phyloP scores from a whole-genome alignment of 2,329 filamentous ascomycete genomes.

The Ceratocystis harringtonii region DNA sequence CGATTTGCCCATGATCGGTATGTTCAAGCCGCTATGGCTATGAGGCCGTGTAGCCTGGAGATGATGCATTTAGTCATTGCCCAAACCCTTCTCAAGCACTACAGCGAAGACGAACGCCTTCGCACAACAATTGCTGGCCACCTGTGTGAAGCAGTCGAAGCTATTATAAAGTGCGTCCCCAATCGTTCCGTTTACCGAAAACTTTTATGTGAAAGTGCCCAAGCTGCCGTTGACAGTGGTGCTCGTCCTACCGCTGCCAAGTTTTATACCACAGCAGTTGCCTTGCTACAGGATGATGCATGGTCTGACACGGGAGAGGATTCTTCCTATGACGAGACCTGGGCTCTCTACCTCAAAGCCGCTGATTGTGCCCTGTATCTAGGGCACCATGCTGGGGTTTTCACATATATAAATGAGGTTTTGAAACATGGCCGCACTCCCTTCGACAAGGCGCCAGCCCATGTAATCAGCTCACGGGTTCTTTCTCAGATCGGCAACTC shows the following conservation, averaged over 20 bases:
- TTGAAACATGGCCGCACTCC: slow-evolving; percentile 55
- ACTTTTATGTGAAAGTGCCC: slow-evolving; percentile 64
- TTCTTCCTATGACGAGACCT: slow-evolving; percentile 64
- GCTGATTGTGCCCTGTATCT: slow-evolving; percentile 75
- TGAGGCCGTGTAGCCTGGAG: slow-evolving; percentile 52
- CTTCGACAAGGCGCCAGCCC: slow-evolving; percentile 70
- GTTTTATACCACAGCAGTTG: slow-evolving; percentile 64
- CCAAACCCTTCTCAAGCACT: slow-evolving; percentile 62
- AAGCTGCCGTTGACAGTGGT: slow-evolving; percentile 64
- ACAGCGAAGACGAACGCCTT: slow-evolving; percentile 41
- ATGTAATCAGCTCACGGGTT: slow-evolving; percentile 68
- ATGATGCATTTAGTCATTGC: slow-evolving; percentile 90
- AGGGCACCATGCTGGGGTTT: slow-evolving; percentile 52
- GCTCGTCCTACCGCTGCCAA: slow-evolving; percentile 68
- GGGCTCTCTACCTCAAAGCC: slow-evolving; percentile 61
- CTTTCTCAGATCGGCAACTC: slow-evolving; percentile 60
- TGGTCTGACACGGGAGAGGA: slow-evolving; percentile 60
- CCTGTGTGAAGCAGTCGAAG: slow-evolving; percentile 59
- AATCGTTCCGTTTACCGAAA: slow-evolving; percentile 54
- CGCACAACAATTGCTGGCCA: slow-evolving; percentile 66
- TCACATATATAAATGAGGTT: slow-evolving; percentile 52
- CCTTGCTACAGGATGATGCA: slow-evolving; percentile 61
- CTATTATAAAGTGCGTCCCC: slow-evolving; percentile 52
- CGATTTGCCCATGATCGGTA: slow-evolving; percentile 82
- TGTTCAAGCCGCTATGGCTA: slow-evolving; percentile 53